phyloP scores from a whole-genome alignment of 2,329 filamentous ascomycete genomes.

The Tolypocladium paradoxum region DNA sequence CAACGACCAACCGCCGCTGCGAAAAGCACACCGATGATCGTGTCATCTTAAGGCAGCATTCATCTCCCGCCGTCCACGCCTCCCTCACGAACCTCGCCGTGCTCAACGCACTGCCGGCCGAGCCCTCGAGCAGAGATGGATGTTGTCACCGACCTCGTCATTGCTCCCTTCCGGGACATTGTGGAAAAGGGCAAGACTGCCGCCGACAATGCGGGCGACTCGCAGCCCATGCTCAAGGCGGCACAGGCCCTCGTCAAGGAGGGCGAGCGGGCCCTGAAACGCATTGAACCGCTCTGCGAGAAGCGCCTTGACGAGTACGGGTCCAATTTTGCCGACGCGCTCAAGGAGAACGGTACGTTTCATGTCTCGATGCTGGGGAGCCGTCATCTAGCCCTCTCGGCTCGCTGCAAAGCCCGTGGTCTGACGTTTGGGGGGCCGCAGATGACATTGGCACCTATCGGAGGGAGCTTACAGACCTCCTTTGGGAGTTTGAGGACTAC shows the following conservation, averaged over 20 bases:
- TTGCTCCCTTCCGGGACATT: conserved; percentile 41
- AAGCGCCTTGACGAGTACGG: conserved; percentile 38
- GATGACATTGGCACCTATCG: conserved; percentile 40
- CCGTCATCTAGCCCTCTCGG: not conserved
- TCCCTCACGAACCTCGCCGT: not conserved
- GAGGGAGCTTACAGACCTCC: conserved; percentile 34
- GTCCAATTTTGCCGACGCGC: conserved; percentile 34
- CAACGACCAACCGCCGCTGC: not conserved
- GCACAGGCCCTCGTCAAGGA: conserved; percentile 36
- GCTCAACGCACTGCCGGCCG: not conserved
- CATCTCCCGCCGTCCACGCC: not conserved
- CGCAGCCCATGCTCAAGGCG: conserved; percentile 36
- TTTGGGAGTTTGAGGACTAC: conserved; percentile 49
- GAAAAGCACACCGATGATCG: not conserved
- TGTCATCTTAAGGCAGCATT: not conserved
- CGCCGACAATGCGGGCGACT: conserved; percentile 33
- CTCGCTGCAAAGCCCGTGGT: not conserved
- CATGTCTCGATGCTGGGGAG: not conserved
- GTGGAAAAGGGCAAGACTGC: conserved; percentile 39
- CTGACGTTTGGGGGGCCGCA: conserved; percentile 11
- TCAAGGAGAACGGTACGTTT: conserved; percentile 42
- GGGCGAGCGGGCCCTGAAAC: conserved; percentile 37
- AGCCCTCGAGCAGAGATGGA: conserved; percentile 20
- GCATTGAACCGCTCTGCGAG: conserved; percentile 39
- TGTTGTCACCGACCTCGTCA: conserved; percentile 30